Base-by-base conservation (phyloP, 163 green algal genomes). In the Chlorella variabilis region DNA sequence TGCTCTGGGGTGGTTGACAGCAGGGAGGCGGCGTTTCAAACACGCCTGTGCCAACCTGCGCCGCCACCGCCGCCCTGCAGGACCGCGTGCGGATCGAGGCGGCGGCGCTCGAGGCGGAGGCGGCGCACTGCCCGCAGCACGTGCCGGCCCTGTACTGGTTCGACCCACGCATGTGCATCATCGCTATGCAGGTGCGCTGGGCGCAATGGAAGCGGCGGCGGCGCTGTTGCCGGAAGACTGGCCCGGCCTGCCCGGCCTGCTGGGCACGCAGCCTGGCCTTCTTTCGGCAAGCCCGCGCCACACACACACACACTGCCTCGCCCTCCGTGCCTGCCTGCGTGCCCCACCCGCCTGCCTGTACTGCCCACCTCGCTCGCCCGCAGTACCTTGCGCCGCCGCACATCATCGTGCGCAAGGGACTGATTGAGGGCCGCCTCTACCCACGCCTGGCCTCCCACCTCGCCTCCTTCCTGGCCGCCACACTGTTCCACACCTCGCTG, bases 371-470 rank as follows among this genome's bases (percentile, higher is more conserved):
- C n/a, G n/a, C 34, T 13, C 75, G 6, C 4, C 9, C 29, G 63
- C 74, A 96, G 86, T 98, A 97, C 88, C 68, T 99, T 48, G 75
- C 89, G 4, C 93, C 95, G 21, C 97, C 96, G 3, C 89, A 94
- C 81, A 84, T 94, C 75, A 96, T 98, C 76, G 88, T 98, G 71
- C 89, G 97, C 27, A 83, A 89, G 36, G 92, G 90, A 9, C 78
- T 98, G 27, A 88, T 94, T 21, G 51, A 89, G 36, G 97, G 96
- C 0, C 56, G 78, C 5, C 90, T 91, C 27, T 98, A 96, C 78
- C 92, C 94, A 1, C 56, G 68, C 0, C 77, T 98, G 59, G 89
- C 91, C 0, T 66, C 83, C 2, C 94, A 98, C 75, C 74, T 97
- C 36, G 86, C 91, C 18, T 54, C 80, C 33, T 98, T 96, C 85